These are phyloP conservation scores for Ophiocordyceps camponoti-rufipedis DNA, from an alignment of 2,329 filamentous ascomycete species.

Conservation along the genomic window DNA sequence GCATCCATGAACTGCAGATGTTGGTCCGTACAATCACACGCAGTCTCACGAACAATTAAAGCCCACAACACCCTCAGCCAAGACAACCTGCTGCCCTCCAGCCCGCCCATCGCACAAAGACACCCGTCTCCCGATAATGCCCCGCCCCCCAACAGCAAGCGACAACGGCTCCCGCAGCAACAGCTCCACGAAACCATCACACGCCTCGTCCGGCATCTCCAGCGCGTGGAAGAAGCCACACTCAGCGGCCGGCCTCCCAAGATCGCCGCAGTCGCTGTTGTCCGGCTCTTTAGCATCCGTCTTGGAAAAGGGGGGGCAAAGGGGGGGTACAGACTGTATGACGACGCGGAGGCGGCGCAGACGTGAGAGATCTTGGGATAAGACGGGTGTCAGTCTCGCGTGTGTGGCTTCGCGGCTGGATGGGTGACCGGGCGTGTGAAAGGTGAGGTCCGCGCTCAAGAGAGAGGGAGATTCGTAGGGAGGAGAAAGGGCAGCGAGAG, in stretches of 20 bases:
- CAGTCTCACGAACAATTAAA: conserved; percentile 19
- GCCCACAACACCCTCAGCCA: conserved; percentile 31
- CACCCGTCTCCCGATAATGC: conserved; percentile 29
- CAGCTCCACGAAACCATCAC: conserved; percentile 12
- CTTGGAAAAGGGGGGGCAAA: not conserved
- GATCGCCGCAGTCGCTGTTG: conserved; percentile 15
- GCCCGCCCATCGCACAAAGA: conserved; percentile 16
- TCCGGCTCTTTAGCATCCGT: too few species aligned
- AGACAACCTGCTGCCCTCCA: conserved; percentile 10
- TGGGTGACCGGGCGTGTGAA: conserved; percentile 22
- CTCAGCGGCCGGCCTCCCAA: conserved; percentile 19
- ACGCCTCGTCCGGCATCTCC: conserved; percentile 7
- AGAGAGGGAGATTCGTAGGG: conserved; percentile 2
- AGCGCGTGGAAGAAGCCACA: conserved; percentile 25
- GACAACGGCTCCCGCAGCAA: conserved; percentile 19
- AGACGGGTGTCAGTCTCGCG: conserved; percentile 18
- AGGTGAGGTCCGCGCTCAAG: conserved; percentile 20
- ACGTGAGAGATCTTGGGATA: conserved; percentile 5
- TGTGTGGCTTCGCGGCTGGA: conserved; percentile 21
- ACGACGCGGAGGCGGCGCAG: conserved; percentile 18
- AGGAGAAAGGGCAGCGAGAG: conserved; percentile 23
- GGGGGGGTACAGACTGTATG: conserved; percentile 22
- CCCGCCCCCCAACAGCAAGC: conserved; percentile 23
- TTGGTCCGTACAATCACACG: too few species aligned
- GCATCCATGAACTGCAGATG: too few species aligned